Conservation (phyloP, 805 yeast genomes). For the Wickerhamiella kazuoi region DNA sequence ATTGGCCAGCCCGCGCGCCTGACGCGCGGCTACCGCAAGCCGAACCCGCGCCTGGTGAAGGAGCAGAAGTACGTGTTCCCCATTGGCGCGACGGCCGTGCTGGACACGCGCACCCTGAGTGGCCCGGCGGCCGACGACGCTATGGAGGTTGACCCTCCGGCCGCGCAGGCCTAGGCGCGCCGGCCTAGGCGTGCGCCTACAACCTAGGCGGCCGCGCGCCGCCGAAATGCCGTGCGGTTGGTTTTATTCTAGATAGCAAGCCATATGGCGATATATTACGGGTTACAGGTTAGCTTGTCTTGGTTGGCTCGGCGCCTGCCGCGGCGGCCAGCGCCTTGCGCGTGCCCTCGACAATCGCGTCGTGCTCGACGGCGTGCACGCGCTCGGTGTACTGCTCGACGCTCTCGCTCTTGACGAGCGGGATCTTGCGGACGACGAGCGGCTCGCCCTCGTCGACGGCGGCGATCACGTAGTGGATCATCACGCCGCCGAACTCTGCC, state of each 20-base stretch:
- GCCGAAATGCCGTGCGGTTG: no score
- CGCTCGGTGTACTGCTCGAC: slow-evolving; percentile 65
- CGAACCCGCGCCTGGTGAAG: slow-evolving; percentile 73
- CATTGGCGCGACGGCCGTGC: slow-evolving; percentile 85
- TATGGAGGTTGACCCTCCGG: slow-evolving; percentile 34
- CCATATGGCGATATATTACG: no score
- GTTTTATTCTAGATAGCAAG: no score
- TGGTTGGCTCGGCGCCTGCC: no score
- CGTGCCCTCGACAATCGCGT: slow-evolving; percentile 88
- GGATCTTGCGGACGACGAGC: slow-evolving; percentile 60
- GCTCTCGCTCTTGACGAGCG: slow-evolving; percentile 51
- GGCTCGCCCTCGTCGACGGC: slow-evolving; percentile 94
- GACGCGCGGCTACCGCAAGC: slow-evolving; percentile 73
- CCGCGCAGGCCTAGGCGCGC: not conserved
- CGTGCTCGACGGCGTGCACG: slow-evolving; percentile 72
- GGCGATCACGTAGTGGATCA: slow-evolving; percentile 93
- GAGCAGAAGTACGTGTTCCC: slow-evolving; percentile 68
- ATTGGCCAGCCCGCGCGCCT: slow-evolving; percentile 58
- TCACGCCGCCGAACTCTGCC: slow-evolving; percentile 66
- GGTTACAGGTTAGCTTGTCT: no score
- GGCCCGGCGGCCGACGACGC: slow-evolving; percentile 41
- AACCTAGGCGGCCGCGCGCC: not conserved
- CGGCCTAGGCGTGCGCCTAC: not conserved
- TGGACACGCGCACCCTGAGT: slow-evolving; percentile 46
- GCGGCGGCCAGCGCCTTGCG: slow-evolving; percentile 31